Conservation (phyloP, 139 green algal genomes). For the Tetradesmus obliquus region DNA sequence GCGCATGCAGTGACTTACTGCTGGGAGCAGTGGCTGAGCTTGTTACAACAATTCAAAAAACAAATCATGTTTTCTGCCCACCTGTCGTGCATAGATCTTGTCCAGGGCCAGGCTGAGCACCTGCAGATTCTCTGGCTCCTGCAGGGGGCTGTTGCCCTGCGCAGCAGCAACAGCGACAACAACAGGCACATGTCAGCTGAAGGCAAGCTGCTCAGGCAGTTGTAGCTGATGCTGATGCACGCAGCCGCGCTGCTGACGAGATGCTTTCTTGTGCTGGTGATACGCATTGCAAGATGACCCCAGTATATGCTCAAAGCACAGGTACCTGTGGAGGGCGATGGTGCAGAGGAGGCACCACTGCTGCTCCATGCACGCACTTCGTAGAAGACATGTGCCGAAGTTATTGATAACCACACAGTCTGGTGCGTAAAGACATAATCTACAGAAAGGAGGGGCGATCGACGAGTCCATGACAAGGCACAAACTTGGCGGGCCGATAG, state of each 20-base stretch:
- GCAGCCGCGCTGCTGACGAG: too few relatives aligned
- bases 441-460: neutral
- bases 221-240: too few relatives aligned
- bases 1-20: too few relatives aligned
- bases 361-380: neutral
- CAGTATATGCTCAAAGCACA: too few relatives aligned
- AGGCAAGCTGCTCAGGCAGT: too few relatives aligned
- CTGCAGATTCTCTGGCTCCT: neutral
- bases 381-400: neutral
- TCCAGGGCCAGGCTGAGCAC: neutral
- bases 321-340: neutral
- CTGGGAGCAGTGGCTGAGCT: too few relatives aligned
- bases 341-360: neutral
- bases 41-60: too few relatives aligned
- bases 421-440: neutral
- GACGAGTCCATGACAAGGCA: neutral
- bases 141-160: slow-evolving; percentile 2
- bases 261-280: too few relatives aligned
- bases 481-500: neutral
- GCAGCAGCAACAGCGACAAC: neutral
- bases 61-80: neutral
- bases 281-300: too few relatives aligned
- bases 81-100: neutral
- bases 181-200: neutral
- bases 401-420: neutral